Conservation (phyloP, 257 asterid genomes). For the Marsdenia floribunda region DNA sequence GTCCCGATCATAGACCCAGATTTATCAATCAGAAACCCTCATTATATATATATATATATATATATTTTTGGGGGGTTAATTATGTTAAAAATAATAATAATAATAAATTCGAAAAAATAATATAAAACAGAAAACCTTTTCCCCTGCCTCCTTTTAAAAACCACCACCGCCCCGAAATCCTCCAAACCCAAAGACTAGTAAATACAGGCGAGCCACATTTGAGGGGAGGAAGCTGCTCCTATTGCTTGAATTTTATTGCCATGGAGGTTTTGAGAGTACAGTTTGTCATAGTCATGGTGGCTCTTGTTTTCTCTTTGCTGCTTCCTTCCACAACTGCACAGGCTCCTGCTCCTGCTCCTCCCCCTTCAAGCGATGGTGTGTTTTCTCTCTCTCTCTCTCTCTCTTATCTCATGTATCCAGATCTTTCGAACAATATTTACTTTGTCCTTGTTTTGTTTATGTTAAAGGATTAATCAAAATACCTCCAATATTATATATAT, state of each 20-base stretch:
- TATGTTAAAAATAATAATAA: neutral
- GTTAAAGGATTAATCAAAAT: too few relatives aligned
- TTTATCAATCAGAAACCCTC: neutral
- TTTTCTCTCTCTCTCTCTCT: neutral
- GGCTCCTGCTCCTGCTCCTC: conserved; percentile 50
- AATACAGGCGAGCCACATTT: neutral
- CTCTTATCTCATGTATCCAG: neutral
- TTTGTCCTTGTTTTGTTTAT: too few relatives aligned
- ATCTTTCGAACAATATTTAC: neutral
- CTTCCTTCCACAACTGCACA: conserved; percentile 52
- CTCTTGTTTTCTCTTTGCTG: conserved; percentile 34
- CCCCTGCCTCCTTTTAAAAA: conserved; percentile 15
- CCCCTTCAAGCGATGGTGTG: conserved; percentile 62
- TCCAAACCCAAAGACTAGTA: too few relatives aligned
- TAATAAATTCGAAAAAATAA: too few relatives aligned
- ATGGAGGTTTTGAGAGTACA: conserved; percentile 52
- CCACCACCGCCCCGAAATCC: neutral
- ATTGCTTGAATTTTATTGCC: neutral
- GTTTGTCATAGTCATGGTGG: conserved; percentile 29
- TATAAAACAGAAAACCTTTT: conserved; percentile 6
- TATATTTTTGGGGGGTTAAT: too few relatives aligned
- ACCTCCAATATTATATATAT: too few relatives aligned
- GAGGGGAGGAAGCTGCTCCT: neutral
- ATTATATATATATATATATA: too few relatives aligned
- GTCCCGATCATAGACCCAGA: conserved; percentile 34